Base-by-base conservation (phyloP, 805 yeast genomes). In the Zygoascus bituminiphila region DNA sequence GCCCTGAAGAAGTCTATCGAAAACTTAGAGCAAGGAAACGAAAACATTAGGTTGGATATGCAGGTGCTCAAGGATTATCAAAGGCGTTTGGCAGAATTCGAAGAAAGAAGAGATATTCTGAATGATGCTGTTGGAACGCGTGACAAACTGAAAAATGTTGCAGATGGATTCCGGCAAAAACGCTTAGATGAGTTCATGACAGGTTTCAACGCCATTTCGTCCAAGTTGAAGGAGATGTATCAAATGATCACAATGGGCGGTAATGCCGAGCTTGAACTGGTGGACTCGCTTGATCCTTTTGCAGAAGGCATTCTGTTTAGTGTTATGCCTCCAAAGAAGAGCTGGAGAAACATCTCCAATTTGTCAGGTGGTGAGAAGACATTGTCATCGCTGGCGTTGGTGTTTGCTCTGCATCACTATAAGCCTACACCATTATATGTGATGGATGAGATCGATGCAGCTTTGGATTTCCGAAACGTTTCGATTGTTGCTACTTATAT, bases 211-310 rank as follows among this genome's bases (percentile, higher is more conserved):
- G 74, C 80, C 19, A 93, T 93, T 24, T 88, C 97, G 1, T 72
- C 81, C 62, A 85, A 95, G 5, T 74, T 93, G 54, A 93, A 91
- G 63, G 96, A 88, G 59, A 89, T 93, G 98, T 93, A 93, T 60
- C 95, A 89, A 61, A 86, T 93, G 94, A 93, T 93, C 52, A 93
- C 98, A 0, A 88, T 91, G 94, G 98, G 98, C 23, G 99, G 99
- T 29, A 93, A 91, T 69, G 99, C 99, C 0, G 98, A 93, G 64
- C 73, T 93, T 31, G 99, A 93, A 64, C 74, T 91, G 41, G 97
- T 88, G 17, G 98, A 93, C 62, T 84, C 95, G 52, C 75, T 91
- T 62, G 98, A 93, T 66, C 98, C 98, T n/a, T 93, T 93, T 60
- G 81, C 96, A 0, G 98, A 93, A 67, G 99, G 99, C 26, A 89